Evolutionary conservation across 2,329 filamentous ascomycete genomes (phyloP).

Genomic region (Ophiostoma piceae): DNA sequence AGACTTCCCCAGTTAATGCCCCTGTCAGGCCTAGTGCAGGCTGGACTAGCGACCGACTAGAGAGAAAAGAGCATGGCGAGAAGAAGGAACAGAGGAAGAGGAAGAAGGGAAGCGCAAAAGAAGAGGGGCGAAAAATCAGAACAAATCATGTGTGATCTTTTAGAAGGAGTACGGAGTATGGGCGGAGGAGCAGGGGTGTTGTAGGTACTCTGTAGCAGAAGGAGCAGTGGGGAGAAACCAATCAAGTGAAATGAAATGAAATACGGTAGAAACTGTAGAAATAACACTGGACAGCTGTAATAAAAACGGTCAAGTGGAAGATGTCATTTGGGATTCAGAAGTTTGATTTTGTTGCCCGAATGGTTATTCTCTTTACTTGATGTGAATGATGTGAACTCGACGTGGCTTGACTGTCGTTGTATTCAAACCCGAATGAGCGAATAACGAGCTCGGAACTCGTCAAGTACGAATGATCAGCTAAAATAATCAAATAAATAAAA

Average conservation of each 20-base stretch:
- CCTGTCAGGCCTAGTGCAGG: neutral
- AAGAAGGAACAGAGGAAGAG: neutral
- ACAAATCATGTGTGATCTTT: conserved; percentile 13
- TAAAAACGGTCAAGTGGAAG: no score
- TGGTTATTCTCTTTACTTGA: no score
- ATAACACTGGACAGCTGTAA: no score
- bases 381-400: no score
- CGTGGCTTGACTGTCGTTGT: neutral
- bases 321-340: no score
- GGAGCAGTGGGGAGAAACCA: neutral
- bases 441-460: neutral
- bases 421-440: neutral
- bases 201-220: no score
- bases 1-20: conserved; percentile 6
- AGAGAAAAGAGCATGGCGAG: neutral
- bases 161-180: neutral
- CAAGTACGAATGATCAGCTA: neutral
- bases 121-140: conserved; percentile 12
- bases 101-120: neutral
- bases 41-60: neutral
- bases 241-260: neutral
- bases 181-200: neutral
- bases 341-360: no score
- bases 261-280: neutral
- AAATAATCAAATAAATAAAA: neutral